Conservation (phyloP, 2,329 filamentous ascomycete genomes). For the Sclerotinia trifoliorum region DNA sequence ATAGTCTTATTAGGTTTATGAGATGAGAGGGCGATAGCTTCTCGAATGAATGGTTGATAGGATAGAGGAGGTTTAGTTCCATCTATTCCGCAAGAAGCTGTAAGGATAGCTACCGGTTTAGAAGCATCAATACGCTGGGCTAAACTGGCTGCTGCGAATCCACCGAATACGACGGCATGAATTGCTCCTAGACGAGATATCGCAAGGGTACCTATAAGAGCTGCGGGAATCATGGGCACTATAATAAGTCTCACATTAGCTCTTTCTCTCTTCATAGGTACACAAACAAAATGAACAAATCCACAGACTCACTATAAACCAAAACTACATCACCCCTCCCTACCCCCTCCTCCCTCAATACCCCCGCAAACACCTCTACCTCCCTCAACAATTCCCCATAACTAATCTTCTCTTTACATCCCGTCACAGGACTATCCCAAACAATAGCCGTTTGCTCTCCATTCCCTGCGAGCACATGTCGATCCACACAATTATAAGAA, state of each 20-base stretch:
- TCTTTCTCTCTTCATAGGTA: not conserved
- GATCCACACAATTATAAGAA: constrained; percentile 86
- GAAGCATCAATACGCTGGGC: constrained; percentile 87
- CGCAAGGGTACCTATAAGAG: constrained; percentile 82
- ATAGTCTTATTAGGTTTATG: constrained; percentile 73
- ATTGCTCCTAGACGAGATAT: constrained; percentile 79
- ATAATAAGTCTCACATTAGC: constrained; percentile 8
- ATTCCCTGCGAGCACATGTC: constrained; percentile 78
- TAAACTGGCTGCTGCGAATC: constrained; percentile 77
- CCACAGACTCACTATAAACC: constrained; percentile 70
- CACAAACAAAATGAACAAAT: not conserved
- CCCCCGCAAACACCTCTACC: constrained; percentile 78
- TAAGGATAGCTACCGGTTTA: constrained; percentile 72
- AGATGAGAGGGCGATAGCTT: constrained; percentile 63
- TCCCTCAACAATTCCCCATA: constrained; percentile 75
- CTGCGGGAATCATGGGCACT: constrained; percentile 96
- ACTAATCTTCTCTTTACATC: constrained; percentile 67
- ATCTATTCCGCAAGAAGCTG: constrained; percentile 89
- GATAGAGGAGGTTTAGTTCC: constrained; percentile 74
- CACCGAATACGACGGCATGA: constrained; percentile 90
- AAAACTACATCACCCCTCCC: constrained; percentile 82
- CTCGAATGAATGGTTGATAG: constrained; percentile 76
- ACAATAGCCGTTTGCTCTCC: constrained; percentile 74
- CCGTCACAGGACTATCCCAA: constrained; percentile 85
- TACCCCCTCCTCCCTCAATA: constrained; percentile 78